Base-by-base conservation (phyloP, 2,329 filamentous ascomycete genomes). In the Aureobasidium sp. region DNA sequence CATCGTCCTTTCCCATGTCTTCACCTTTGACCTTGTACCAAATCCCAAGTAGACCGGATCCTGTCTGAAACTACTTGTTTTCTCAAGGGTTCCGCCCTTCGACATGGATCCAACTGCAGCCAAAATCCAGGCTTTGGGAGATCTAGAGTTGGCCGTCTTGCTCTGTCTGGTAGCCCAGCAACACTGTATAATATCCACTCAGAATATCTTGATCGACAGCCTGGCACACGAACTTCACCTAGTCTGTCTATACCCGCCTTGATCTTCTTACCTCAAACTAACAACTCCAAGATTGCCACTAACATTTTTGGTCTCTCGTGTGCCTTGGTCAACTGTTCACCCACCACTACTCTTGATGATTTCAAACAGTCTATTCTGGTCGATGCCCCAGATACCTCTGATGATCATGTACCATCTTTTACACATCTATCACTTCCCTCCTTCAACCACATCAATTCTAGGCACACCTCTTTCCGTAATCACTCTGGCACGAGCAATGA, bases 131-230 rank as follows among this genome's bases (percentile, higher is more conserved):
- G 82, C 85, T 67, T 80, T 97, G 65, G 89, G 87, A 69, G 92
- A 97, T 76, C 81, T 97, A 44, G 92, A 97, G 76, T 84, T 97
- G 63, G 94, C 93, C 29, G 78, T 89, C 15, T 81, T 97, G 44
- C 83, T 97, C 55, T 92, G 88, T 71, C 83, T 97, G 57, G 81
- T 91, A 65, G 86, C 87, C 63, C 83, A 87, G 66, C 89, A 96
- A 73, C 92, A 97, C 74, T 96, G 91, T 76, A 86, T 97, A 68
- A 85, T 97, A 70, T 88, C 91, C 74, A 89, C 90, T 16, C 83
- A 86, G 2, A 72, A 77, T 5, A 77, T 83, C 37, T 76, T 79
- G 58, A 75, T 93, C 62, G 81, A 88, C 72, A 82, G 86, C 66
- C 78, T 96, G n/a, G 81, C 86, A 47, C 81, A 84, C 58, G 91